Conservation (phyloP, 1,284 basidiomycete species). For the Cutaneotrichosporon sp. region DNA sequence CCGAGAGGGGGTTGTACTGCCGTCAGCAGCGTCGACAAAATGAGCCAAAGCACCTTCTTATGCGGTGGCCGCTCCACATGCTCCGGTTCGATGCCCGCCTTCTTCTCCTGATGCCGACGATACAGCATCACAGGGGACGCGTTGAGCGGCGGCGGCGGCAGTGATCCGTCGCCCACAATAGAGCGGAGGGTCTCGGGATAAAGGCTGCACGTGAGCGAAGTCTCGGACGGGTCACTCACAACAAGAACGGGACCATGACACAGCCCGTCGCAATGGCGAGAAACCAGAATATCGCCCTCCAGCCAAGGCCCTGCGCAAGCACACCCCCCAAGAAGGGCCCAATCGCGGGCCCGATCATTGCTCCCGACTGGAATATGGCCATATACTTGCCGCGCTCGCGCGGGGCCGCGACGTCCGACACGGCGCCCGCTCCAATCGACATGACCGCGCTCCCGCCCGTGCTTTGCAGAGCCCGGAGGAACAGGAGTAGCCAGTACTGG, state of each 20-base stretch:
- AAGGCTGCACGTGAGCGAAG: slow-evolving; percentile 23
- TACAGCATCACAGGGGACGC: slow-evolving; percentile 28
- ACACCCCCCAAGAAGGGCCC: slow-evolving; percentile 36
- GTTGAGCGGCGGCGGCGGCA: slow-evolving; percentile 42
- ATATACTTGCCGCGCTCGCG: slow-evolving; percentile 44
- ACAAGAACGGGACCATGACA: slow-evolving; percentile 14
- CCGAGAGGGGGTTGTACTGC: slow-evolving; percentile 40
- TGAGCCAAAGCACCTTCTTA: slow-evolving; percentile 22
- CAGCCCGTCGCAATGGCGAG: slow-evolving; percentile 15
- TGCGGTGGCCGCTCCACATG: slow-evolving; percentile 28
- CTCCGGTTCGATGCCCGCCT: slow-evolving; percentile 16
- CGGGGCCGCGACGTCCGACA: slow-evolving; percentile 45
- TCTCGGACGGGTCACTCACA: slow-evolving; percentile 23
- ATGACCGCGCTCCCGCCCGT: slow-evolving; percentile 46
- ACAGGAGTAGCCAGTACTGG: slow-evolving; percentile 42
- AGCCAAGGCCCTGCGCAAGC: slow-evolving; percentile 14
- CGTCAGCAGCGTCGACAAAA: background rate
- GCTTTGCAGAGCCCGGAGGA: slow-evolving; percentile 42
- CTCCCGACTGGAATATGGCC: slow-evolving; percentile 32
- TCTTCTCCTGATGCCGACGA: slow-evolving; percentile 13
- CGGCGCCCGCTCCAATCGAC: slow-evolving; percentile 42
- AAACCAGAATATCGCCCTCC: slow-evolving; percentile 39
- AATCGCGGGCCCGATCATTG: slow-evolving; percentile 13
- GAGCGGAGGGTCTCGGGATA: slow-evolving; percentile 46
- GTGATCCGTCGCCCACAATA: slow-evolving; percentile 45